phyloP scores from a whole-genome alignment of 2,329 filamentous ascomycete species.

The Penicillium sp. region DNA sequence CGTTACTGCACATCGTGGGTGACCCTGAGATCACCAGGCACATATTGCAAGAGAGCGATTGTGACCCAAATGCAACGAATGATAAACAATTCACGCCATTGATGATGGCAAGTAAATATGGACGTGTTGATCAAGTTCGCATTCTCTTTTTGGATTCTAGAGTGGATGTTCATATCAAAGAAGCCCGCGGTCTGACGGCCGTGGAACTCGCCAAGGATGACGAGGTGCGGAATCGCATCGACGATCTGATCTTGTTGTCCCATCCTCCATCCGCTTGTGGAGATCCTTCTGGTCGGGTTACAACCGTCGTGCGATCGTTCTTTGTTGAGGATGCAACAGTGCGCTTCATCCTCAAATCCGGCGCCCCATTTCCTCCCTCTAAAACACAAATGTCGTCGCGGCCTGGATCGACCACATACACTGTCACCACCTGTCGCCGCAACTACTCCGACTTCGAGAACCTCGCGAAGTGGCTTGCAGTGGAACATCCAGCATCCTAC shows the following conservation, averaged over 20 bases:
- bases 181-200: constrained; percentile 82
- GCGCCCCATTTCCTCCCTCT: constrained; percentile 59
- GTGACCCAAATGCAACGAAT: constrained; percentile 93
- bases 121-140: constrained; percentile 86
- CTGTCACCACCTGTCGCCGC: constrained; percentile 88
- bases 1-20: constrained; percentile 90
- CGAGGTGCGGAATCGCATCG: constrained; percentile 92
- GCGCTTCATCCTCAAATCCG: constrained; percentile 89
- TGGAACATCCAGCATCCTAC: constrained; percentile 95
- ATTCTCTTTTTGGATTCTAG: constrained; percentile 81
- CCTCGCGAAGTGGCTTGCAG: constrained; percentile 72
- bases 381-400: constrained; percentile 37
- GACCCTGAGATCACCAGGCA: constrained; percentile 71
- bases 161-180: constrained; percentile 79
- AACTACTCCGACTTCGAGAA: constrained; percentile 89
- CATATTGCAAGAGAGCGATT: constrained; percentile 79
- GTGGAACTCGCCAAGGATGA: constrained; percentile 97
- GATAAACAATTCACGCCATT: constrained; percentile 91
- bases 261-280: constrained; percentile 51
- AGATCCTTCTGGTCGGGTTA: constrained; percentile 73
- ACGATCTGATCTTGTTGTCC: constrained; percentile 83
- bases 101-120: constrained; percentile 99
- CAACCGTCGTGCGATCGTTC: constrained; percentile 88
- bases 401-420: constrained; percentile 64
- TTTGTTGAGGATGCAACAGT: constrained; percentile 97